Conservation (phyloP, 257 asterid genomes). For the Paraleonurus japonicus region DNA sequence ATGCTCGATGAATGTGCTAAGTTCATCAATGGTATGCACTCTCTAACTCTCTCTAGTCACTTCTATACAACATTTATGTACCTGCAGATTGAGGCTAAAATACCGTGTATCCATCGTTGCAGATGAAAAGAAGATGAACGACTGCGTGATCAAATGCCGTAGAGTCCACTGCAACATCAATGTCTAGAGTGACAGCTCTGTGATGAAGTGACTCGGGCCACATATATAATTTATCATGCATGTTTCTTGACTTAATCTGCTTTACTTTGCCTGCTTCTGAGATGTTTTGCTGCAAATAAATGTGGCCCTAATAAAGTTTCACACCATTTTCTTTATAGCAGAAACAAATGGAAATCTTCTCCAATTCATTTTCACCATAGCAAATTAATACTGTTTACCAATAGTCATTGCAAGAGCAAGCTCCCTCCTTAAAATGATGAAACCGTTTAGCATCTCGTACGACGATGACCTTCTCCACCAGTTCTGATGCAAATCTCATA, state of each 20-base stretch:
- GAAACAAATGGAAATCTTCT: neutral
- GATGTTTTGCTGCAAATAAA: constrained; percentile 33
- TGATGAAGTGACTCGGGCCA: constrained; percentile 10
- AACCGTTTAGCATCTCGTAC: constrained; percentile 82
- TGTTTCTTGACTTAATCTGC: neutral
- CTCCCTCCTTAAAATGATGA: constrained; percentile 67
- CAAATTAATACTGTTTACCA: constrained; percentile 42
- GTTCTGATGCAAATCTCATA: constrained; percentile 64
- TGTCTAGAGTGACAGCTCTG: neutral
- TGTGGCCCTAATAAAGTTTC: constrained; percentile 24
- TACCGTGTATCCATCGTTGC: constrained; percentile 14
- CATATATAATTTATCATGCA: neutral
- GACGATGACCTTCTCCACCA: constrained; percentile 50
- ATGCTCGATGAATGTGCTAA: constrained; percentile 44
- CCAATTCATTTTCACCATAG: neutral
- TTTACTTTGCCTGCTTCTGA: neutral
- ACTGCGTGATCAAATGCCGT: constrained; percentile 38
- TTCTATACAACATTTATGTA: neutral
- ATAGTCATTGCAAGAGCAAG: constrained; percentile 80
- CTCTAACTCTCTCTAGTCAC: too few species aligned
- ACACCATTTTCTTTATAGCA: neutral
- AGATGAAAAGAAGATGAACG: constrained; percentile 45
- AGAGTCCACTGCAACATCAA: constrained; percentile 34
- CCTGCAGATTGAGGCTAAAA: neutral
- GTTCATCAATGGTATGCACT: constrained; percentile 32